Conservation (phyloP, 2,329 filamentous ascomycete species). For the Dactylellina haptotyla region DNA sequence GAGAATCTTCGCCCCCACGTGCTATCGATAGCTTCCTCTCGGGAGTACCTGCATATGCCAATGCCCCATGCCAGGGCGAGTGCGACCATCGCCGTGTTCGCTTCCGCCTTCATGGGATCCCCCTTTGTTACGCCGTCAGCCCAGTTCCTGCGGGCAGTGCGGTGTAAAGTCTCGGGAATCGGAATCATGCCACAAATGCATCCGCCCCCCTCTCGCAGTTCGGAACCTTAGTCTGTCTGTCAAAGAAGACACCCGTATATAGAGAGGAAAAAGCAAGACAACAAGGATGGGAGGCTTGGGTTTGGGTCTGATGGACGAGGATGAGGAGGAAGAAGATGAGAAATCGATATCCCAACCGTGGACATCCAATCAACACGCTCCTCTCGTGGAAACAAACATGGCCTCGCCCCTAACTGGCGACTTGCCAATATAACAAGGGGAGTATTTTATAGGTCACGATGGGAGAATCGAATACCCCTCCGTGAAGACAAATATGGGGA, state of each 20-base stretch:
- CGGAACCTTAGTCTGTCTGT: constrained; percentile 22
- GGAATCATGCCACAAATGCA: constrained; percentile 41
- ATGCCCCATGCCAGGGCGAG: constrained; percentile 2
- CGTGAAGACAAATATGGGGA: no score
- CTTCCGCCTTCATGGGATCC: constrained; percentile 1
- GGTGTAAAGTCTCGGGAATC: neutral
- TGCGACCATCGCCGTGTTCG: constrained; percentile 12
- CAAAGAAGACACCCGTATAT: neutral
- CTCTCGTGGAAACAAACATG: constrained; percentile 43
- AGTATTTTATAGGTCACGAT: no score
- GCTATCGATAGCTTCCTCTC: constrained; percentile 20
- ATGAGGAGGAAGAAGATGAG: neutral
- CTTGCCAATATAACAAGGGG: neutral
- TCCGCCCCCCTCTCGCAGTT: constrained; percentile 32
- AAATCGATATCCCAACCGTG: neutral
- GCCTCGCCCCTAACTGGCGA: neutral
- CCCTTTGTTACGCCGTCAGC: neutral
- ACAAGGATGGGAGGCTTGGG: neutral
- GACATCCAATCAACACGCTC: constrained; percentile 48
- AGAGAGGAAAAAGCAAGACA: constrained; percentile 51
- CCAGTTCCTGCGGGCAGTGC: neutral
- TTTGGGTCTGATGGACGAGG: neutral
- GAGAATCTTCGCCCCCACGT: constrained; percentile 12
- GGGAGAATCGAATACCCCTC: no score
- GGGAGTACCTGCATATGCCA: constrained; percentile 33